These are phyloP conservation scores for Lasiodiplodia sp. DNA, from an alignment of 2,329 filamentous ascomycete species.

Conservation along the genomic window DNA sequence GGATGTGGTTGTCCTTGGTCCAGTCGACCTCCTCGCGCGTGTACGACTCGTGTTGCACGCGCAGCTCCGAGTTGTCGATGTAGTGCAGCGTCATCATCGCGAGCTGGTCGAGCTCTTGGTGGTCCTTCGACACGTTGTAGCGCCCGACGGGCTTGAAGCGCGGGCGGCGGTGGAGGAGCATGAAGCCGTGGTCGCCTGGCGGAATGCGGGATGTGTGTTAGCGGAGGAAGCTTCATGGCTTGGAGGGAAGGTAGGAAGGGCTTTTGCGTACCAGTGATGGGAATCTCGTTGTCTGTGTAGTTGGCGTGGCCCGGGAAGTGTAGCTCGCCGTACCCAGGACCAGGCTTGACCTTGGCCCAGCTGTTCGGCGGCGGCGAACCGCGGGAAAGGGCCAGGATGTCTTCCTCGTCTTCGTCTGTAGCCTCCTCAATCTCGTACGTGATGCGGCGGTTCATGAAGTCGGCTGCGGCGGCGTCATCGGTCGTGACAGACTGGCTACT, in stretches of 20 bases:
- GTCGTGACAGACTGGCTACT: background rate
- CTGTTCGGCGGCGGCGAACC: background rate
- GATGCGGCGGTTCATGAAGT: background rate
- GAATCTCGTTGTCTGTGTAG: background rate
- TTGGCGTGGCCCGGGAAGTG: slow-evolving; percentile 5
- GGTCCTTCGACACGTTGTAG: background rate
- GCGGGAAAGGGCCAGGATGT: background rate
- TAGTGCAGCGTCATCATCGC: background rate
- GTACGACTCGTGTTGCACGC: background rate
- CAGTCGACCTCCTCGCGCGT: background rate
- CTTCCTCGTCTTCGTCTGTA: background rate
- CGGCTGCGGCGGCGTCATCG: background rate
- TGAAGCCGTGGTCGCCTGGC: slow-evolving; percentile 5
- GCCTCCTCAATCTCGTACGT: background rate
- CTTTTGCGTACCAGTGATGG: background rate
- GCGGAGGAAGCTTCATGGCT: background rate
- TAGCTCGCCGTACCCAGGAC: background rate
- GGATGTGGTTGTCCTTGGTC: background rate
- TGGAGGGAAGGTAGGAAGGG: background rate
- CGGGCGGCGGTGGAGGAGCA: slow-evolving; percentile 10
- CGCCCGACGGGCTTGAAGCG: background rate
- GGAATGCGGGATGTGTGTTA: background rate
- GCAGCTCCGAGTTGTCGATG: background rate
- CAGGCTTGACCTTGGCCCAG: background rate
- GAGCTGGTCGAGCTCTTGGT: background rate